Evolutionary conservation across 2,329 filamentous ascomycete species (phyloP), one percentile per base, ranked within the genome.

Genomic region (Aspergillus persii): DNA sequence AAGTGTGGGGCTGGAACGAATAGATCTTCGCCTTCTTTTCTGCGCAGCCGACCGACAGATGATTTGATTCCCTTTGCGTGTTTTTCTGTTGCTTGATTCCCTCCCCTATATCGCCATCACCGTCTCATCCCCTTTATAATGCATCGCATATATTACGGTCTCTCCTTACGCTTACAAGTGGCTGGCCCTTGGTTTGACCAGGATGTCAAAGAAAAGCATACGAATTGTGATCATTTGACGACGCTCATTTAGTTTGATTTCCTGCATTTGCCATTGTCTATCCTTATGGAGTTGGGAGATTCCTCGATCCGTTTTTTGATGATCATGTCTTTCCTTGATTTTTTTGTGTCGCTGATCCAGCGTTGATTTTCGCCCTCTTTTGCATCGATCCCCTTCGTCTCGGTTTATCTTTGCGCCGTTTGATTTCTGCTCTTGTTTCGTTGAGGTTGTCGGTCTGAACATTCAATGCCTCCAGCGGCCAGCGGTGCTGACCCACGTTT

Each of bases 1-100:
- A 95, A 69, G 95, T 99, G 48, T 99, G 95, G 95, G 95, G 93
- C 60, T 99, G 95, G 95, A 88, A 95, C 64, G 87, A 92, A 63
- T 87, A 70, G 63, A 68, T 23, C 44, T 54, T 47, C 50, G 50
- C 46, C 36, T 52, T 56, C 12, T 18, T 58, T 60, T 29, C 50
- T 51, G 41, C 41, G 47, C 50, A 41, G 26, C 39, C 50, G 18
- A 33, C 15, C 50, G 39, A 50, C 47, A 41, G 54, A 55, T 58
- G 36, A 41, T 41, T 41, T 49, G 36, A 39, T 39, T 39, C 36
- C 36, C 12, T 39, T 23, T 39, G 36, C 36, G 36, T 39, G 12
- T 39, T 12, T 39, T 39, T 12, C 15, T 39, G 9, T 39, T 8
- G 30, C 30, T n/a, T n/a, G 36, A 41, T 41, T n/a, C 36, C 36